phyloP scores from a whole-genome alignment of 2,329 filamentous ascomycete species.

The Fusarium sp. region DNA sequence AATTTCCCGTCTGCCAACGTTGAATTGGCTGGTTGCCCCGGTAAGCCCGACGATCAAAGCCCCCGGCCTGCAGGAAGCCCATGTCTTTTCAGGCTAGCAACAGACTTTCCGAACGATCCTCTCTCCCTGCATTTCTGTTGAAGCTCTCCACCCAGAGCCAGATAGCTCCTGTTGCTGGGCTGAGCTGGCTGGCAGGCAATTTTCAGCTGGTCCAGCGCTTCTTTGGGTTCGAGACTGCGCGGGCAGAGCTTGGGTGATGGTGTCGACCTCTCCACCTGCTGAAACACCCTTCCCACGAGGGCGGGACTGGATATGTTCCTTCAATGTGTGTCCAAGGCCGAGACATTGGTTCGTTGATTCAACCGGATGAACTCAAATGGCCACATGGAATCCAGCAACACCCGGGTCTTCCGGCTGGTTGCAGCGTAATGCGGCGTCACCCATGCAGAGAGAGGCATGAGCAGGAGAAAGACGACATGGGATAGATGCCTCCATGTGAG shows the following conservation, averaged over 20 bases:
- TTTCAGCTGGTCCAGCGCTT: neutral
- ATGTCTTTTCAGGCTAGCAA: conserved; percentile 3
- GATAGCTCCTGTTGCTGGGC: neutral
- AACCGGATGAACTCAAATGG: conserved; percentile 31
- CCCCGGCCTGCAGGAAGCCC: neutral
- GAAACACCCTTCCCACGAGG: conserved; percentile 4
- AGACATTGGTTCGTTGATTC: conserved; percentile 10
- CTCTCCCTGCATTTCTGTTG: neutral
- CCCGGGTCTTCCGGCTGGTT: conserved; percentile 25
- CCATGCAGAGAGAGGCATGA: conserved; percentile 1
- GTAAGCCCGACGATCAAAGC: conserved; percentile 11
- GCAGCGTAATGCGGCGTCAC: conserved; percentile 2
- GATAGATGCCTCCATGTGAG: conserved; percentile 9
- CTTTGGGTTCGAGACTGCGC: neutral
- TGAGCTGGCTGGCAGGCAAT: conserved; percentile 3
- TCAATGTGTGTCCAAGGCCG: neutral
- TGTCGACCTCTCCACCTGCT: conserved; percentile 9
- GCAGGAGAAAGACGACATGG: neutral
- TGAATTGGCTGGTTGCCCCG: conserved; percentile 9
- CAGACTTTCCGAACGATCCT: conserved; percentile 2
- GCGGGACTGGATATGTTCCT: conserved; percentile 10
- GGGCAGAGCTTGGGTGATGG: neutral
- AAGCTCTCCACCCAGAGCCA: neutral
- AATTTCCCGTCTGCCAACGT: conserved; percentile 23
- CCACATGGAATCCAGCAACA: conserved; percentile 3